Conservation (phyloP, 176 grass and related monocot genomes). For the Carex cristatella region DNA sequence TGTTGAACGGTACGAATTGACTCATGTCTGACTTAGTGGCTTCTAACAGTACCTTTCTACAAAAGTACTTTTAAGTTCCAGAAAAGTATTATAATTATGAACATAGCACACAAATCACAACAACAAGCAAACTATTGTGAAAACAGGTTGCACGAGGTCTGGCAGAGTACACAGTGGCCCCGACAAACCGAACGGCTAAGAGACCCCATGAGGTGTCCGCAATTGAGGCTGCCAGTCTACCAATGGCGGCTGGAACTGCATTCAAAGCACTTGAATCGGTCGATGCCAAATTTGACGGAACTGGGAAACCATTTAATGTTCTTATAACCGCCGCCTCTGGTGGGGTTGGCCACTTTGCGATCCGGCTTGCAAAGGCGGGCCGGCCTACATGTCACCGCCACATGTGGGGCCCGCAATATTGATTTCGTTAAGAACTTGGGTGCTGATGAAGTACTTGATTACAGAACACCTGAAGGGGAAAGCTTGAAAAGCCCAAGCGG, state of each 20-base stretch:
- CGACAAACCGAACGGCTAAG: not conserved
- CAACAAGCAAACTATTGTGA: not conserved
- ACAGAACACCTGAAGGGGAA: conserved; percentile 25
- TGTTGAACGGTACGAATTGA: no score
- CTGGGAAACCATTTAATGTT: conserved; percentile 20
- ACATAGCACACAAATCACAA: not conserved
- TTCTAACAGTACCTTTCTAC: not conserved
- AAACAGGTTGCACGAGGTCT: conserved; percentile 52
- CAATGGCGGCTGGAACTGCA: conserved; percentile 37
- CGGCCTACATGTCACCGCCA: conserved; percentile 27
- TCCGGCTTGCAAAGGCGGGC: conserved; percentile 23
- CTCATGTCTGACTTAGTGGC: not conserved
- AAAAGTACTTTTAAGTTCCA: not conserved
- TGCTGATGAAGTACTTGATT: conserved; percentile 45
- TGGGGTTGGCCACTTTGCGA: conserved; percentile 15
- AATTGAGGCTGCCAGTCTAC: conserved; percentile 35
- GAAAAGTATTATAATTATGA: not conserved
- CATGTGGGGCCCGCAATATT: conserved; percentile 41
- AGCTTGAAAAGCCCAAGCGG: conserved; percentile 21
- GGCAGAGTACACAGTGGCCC: conserved; percentile 42
- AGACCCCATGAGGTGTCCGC: conserved; percentile 23
- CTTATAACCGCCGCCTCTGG: conserved; percentile 15
- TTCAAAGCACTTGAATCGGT: conserved; percentile 30
- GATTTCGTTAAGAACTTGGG: conserved; percentile 28
- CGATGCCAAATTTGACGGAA: conserved; percentile 46